Conservation (phyloP, 495 filamentous ascomycete species). For the Aspergillus sclerotiicarbonarius region DNA sequence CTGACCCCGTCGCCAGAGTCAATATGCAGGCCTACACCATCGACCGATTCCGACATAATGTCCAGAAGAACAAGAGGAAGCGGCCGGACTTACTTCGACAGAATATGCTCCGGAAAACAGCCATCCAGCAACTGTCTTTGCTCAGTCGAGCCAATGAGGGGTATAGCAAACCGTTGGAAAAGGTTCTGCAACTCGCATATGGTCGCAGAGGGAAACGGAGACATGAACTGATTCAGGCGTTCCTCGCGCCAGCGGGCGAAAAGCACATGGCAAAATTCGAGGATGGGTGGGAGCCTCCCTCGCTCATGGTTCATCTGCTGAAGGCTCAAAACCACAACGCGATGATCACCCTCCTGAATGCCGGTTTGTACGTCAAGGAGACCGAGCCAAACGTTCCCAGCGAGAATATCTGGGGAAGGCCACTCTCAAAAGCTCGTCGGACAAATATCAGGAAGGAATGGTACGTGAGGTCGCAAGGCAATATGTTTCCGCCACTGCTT, state of each 20-base stretch:
- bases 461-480: constrained; percentile 55
- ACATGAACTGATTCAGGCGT: constrained; percentile 54
- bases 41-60: constrained; percentile 50
- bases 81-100: constrained; percentile 16
- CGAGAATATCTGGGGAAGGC: constrained; percentile 62
- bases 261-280: constrained; percentile 23
- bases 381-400: constrained; percentile 54
- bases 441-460: constrained; percentile 59
- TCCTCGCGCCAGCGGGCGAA: constrained; percentile 43
- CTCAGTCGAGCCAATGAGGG: constrained; percentile 65
- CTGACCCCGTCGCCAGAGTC: constrained; percentile 63
- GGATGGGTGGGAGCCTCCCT: constrained; percentile 40
- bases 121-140: constrained; percentile 25
- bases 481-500: constrained; percentile 71
- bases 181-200: constrained; percentile 65
- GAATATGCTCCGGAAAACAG: constrained; percentile 22
- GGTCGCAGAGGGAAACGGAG: constrained; percentile 70
- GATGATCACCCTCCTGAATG: constrained; percentile 18
- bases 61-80: constrained; percentile 3
- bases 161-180: constrained; percentile 57
- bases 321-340: constrained; percentile 36
- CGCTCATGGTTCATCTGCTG: constrained; percentile 32
- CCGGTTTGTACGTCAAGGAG: constrained; percentile 34
- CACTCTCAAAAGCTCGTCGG: constrained; percentile 49
- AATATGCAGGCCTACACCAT: constrained; percentile 59